Evolutionary conservation across 352 stramenopile species (phyloP), one percentile per base, ranked within the genome.

Genomic region (Pythium chondricola): DNA sequence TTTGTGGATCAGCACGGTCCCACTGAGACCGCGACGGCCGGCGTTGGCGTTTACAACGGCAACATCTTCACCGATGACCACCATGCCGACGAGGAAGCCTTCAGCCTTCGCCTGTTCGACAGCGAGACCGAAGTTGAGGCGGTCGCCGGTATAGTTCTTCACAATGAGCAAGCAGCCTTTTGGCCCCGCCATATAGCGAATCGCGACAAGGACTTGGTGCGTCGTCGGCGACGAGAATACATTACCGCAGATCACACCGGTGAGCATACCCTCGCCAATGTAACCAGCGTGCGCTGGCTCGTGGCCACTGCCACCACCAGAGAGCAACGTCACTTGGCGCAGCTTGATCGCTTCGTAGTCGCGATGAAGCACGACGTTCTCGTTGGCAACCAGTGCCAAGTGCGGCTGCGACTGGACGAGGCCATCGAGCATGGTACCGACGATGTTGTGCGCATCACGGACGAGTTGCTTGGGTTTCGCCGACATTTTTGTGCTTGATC

Each of bases 81-180:
- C 90, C 88, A 98, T 98, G 59, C 92, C 75, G 38, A 86, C 91
- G 27, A 85, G 61, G 49, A 95, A 72, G 4, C 91, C 91, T 52
- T 98, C 83, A 9, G 85, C 68, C 67, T 97, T 97, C 40, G 96
- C 96, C 38, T 93, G 84, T 73, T 99, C 96, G 25, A 95, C 88
- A 6, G 97, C 97, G 58, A 99, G 86, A 0, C 95, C 96, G 67
- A 99, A 99, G 73, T 99, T 99, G 32, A 99, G 76, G 33, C 94
- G 82, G 71, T 99, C 97, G 21, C 97, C 95, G 2, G 96, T 99
- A 81, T 99, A 99, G 76, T 99, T 99, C 79, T 99, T 99, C 25
- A 99, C 93, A 41, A 99, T 86, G 2, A 99, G 56, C 6, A 99
- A 67, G 52, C 92, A 97, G 33, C 95, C 95, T 32, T 85, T 75